phyloP scores from a whole-genome alignment of 1,139 yeast species.

The Barnettozyma hawaiiensis region DNA sequence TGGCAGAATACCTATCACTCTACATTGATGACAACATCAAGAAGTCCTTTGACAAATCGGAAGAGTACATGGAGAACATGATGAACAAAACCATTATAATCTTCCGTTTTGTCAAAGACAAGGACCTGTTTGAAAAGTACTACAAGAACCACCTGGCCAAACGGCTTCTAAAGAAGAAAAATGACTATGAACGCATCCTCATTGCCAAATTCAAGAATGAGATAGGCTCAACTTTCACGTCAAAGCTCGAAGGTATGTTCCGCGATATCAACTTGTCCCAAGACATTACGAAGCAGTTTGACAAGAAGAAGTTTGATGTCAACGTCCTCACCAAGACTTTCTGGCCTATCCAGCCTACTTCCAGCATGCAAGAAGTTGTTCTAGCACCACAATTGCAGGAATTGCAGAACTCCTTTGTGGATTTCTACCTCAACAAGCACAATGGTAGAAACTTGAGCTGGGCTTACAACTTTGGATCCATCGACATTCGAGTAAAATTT shows the following conservation, averaged over 20 bases:
- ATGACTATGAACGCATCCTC: conserved; percentile 64
- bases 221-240: conserved; percentile 74
- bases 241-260: conserved; percentile 85
- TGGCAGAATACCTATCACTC: conserved; percentile 69
- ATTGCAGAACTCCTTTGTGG: conserved; percentile 38
- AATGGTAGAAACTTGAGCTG: conserved; percentile 72
- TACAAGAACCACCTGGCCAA: conserved; percentile 90
- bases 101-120: conserved; percentile 69
- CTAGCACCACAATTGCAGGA: conserved; percentile 45
- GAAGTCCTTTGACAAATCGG: conserved; percentile 48
- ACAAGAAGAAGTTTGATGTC: conserved; percentile 36
- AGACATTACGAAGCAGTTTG: conserved; percentile 54
- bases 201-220: conserved; percentile 70
- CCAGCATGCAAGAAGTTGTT: conserved; percentile 48
- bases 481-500: conserved; percentile 66
- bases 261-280: conserved; percentile 69
- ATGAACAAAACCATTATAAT: conserved; percentile 54
- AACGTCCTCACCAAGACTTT: conserved; percentile 50
- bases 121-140: conserved; percentile 80
- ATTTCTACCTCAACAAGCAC: conserved; percentile 55
- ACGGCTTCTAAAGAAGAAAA: conserved; percentile 53
- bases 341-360: conserved; percentile 55
- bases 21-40: conserved; percentile 70
- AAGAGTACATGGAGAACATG: conserved; percentile 49
- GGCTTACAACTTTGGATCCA: conserved; percentile 81